Percentiles rank a stretch among this genome's conserved stretches.
Evolutionary conservation across 2,329 filamentous ascomycete species (phyloP).

Genomic region (Arthroderma sp.): DNA sequence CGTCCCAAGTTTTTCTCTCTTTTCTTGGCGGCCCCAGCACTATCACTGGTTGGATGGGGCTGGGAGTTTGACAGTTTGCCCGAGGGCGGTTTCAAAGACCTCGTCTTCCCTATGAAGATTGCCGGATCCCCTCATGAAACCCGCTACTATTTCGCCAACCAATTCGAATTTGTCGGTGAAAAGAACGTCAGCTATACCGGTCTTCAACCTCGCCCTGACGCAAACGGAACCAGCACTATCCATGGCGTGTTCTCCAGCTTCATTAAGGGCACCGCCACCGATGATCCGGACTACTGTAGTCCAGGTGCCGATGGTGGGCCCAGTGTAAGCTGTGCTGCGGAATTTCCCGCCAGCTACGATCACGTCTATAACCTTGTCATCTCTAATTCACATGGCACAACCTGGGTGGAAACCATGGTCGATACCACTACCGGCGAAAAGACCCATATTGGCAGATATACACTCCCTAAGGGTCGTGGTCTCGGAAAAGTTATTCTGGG

Average conservation of each 20-base stretch:
- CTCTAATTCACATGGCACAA: slow-evolving; percentile 12
- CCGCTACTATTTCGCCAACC: slow-evolving; percentile 20
- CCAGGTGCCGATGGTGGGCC: slow-evolving; percentile 18
- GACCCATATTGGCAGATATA: slow-evolving; percentile 18
- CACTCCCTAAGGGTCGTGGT: slow-evolving; percentile 13
- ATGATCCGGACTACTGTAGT: slow-evolving; percentile 14
- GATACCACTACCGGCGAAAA: slow-evolving; percentile 11
- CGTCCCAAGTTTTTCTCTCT: slow-evolving; percentile 13
- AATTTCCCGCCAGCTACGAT: too few species aligned
- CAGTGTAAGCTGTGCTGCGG: too few species aligned
- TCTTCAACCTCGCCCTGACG: slow-evolving; percentile 15
- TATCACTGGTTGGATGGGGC: slow-evolving; percentile 9
- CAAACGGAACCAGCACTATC: slow-evolving; percentile 11
- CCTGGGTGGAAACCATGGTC: slow-evolving; percentile 18
- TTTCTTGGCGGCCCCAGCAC: slow-evolving; percentile 6
- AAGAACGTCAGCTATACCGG: slow-evolving; percentile 18
- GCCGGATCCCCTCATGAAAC: slow-evolving; percentile 12
- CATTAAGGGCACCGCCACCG: slow-evolving; percentile 13
- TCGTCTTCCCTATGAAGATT: slow-evolving; percentile 15
- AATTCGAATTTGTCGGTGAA: slow-evolving; percentile 15
- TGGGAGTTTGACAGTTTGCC: slow-evolving; percentile 11
- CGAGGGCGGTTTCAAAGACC: slow-evolving; percentile 11
- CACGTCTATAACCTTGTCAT: too few species aligned
- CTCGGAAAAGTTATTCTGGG: slow-evolving; percentile 7
- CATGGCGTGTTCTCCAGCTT: slow-evolving; percentile 24